These are phyloP conservation scores for Ananas comosus DNA, from an alignment of 176 grass and related monocot genomes.

Conservation along the genomic window DNA sequence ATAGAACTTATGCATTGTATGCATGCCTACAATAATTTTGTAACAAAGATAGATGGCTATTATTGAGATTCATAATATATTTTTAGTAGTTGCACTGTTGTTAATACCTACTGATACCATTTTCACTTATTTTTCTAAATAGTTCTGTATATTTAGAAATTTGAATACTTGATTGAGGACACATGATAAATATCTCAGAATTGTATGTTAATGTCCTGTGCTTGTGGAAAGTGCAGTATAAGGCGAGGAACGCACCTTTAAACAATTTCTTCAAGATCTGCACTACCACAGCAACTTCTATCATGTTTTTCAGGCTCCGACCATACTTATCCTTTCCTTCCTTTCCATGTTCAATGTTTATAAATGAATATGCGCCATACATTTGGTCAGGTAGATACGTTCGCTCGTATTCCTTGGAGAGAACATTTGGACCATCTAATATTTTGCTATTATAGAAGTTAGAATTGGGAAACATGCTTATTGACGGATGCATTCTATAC, in stretches of 20 bases:
- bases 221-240: not conserved
- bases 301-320: slow-evolving; percentile 49
- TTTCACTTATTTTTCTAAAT: too few species aligned
- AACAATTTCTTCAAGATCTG: slow-evolving; percentile 34
- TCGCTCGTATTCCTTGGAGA: slow-evolving; percentile 29
- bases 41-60: too few species aligned
- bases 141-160: too few species aligned
- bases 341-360: slow-evolving; percentile 45
- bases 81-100: too few species aligned
- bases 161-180: too few species aligned
- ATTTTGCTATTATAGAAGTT: slow-evolving; percentile 64
- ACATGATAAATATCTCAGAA: too few species aligned
- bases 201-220: not conserved
- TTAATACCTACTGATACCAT: too few species aligned
- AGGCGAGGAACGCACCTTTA: slow-evolving; percentile 24
- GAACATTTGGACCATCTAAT: slow-evolving; percentile 56
- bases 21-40: too few species aligned
- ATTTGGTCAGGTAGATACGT: slow-evolving; percentile 42
- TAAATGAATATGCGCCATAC: slow-evolving; percentile 68
- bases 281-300: slow-evolving; percentile 37
- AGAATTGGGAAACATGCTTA: slow-evolving; percentile 66
- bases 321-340: slow-evolving; percentile 40
- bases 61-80: too few species aligned
- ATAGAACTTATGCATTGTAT: too few species aligned
- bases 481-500: slow-evolving; percentile 79